Percentiles rank a stretch among this genome's conserved stretches.
phyloP scores from a whole-genome alignment of 1,284 basidiomycete species.

The Trichosporon faecale region DNA sequence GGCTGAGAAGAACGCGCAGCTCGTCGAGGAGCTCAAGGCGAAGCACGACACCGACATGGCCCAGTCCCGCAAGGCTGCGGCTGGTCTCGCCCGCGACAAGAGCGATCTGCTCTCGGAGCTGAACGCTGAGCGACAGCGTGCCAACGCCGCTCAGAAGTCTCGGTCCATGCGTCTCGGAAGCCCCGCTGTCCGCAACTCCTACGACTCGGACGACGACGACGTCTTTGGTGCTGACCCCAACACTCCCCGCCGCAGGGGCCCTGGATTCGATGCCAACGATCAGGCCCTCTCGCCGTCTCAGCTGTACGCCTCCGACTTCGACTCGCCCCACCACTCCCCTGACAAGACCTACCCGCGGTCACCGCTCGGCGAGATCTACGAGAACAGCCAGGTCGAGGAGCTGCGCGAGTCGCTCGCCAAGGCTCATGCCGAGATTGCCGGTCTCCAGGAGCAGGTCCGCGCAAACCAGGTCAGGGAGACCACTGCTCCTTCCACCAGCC shows the following conservation, averaged over 20 bases:
- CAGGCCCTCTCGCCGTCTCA: conserved; percentile 53
- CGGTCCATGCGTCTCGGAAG: conserved; percentile 38
- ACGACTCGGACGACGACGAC: conserved; percentile 63
- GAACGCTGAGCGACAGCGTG: conserved; percentile 62
- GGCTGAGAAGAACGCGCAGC: conserved; percentile 66
- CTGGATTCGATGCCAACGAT: conserved; percentile 60
- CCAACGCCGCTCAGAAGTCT: conserved; percentile 36
- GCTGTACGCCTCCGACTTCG: conserved; percentile 53
- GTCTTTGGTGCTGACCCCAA: conserved; percentile 60
- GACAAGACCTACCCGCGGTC: conserved; percentile 37
- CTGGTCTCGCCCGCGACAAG: conserved; percentile 85
- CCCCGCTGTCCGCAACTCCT: conserved; percentile 55
- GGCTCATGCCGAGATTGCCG: conserved; percentile 45
- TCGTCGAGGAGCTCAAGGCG: conserved; percentile 71
- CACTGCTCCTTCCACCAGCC: not conserved
- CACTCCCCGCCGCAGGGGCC: conserved; percentile 61
- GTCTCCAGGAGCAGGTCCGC: conserved; percentile 31
- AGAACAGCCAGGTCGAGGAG: conserved; percentile 49
- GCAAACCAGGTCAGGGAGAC: conserved; percentile 15
- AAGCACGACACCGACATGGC: conserved; percentile 92
- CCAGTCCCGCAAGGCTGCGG: conserved; percentile 78
- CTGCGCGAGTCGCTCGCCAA: conserved; percentile 43
- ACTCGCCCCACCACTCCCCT: conserved; percentile 66
- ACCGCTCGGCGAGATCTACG: conserved; percentile 48
- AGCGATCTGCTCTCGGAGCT: conserved; percentile 80